These are phyloP conservation scores for Aspergillus ellipticus DNA, from an alignment of 495 filamentous ascomycete genomes.

Conservation along the genomic window DNA sequence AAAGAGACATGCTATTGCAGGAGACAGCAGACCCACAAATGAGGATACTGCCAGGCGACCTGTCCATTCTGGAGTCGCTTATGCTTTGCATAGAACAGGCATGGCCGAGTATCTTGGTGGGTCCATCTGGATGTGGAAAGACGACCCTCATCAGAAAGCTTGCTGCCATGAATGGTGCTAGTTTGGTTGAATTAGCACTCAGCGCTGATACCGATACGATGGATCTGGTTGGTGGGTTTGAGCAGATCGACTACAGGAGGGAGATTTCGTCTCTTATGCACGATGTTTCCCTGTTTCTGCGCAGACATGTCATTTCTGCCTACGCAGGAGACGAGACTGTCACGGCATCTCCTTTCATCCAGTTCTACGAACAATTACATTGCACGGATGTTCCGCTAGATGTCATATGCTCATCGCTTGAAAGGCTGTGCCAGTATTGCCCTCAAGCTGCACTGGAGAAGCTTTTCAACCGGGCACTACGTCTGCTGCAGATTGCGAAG, in stretches of 20 bases:
- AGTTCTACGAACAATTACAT: conserved; percentile 34
- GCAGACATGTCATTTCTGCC: conserved; percentile 46
- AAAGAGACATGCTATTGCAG: conserved; percentile 55
- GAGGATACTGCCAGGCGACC: conserved; percentile 52
- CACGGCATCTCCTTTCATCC: conserved; percentile 30
- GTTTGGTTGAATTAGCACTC: conserved; percentile 72
- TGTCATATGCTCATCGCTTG: conserved; percentile 31
- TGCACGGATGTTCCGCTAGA: conserved; percentile 31
- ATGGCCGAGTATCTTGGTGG: conserved; percentile 86
- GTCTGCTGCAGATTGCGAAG: conserved; percentile 40
- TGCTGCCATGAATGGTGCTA: conserved; percentile 70
- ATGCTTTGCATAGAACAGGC: conserved; percentile 81
- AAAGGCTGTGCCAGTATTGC: conserved; percentile 26
- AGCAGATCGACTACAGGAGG: conserved; percentile 81
- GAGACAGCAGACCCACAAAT: conserved; percentile 51
- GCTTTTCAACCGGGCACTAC: conserved; percentile 32
- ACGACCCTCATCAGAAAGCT: conserved; percentile 71
- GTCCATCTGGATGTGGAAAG: conserved; percentile 83
- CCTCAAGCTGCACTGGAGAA: conserved; percentile 28
- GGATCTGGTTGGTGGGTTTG: conserved; percentile 94
- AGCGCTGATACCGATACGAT: conserved; percentile 94
- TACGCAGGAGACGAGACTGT: conserved; percentile 41
- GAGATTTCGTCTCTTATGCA: conserved; percentile 53
- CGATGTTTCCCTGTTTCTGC: conserved; percentile 54
- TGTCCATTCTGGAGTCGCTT: conserved; percentile 75